phyloP scores from a whole-genome alignment of 129 eudicot genomes.

The Solidago caesia region DNA sequence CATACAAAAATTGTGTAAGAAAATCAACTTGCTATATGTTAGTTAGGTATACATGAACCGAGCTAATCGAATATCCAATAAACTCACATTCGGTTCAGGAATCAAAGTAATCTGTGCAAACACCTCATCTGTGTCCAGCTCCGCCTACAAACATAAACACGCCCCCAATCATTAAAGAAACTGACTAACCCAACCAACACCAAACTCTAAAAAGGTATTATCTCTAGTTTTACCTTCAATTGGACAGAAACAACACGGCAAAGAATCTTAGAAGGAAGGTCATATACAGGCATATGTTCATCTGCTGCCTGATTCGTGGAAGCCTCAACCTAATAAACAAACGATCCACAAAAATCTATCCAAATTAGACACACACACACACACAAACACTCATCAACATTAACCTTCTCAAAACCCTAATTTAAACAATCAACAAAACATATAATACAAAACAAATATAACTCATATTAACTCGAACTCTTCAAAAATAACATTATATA shows the following conservation, averaged over 20 bases:
- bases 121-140: constrained; percentile 17
- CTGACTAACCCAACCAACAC: no score
- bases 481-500: no score
- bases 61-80: neutral
- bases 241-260: constrained; percentile 78
- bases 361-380: no score
- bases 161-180: neutral
- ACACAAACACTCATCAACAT: no score
- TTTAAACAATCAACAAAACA: no score
- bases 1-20: neutral
- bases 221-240: constrained; percentile 56
- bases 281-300: constrained; percentile 89
- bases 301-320: constrained; percentile 96
- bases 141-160: constrained; percentile 15
- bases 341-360: no score
- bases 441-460: no score
- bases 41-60: neutral
- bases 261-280: constrained; percentile 87
- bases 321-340: constrained; percentile 73
- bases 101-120: constrained; percentile 14
- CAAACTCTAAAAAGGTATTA: neutral
- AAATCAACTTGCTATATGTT: neutral
- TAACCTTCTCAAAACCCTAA: no score
- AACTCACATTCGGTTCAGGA: constrained; percentile 17
- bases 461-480: no score